These are phyloP conservation scores for Agroathelia rolfsii DNA, from an alignment of 1,284 basidiomycete species.

Conservation along the genomic window DNA sequence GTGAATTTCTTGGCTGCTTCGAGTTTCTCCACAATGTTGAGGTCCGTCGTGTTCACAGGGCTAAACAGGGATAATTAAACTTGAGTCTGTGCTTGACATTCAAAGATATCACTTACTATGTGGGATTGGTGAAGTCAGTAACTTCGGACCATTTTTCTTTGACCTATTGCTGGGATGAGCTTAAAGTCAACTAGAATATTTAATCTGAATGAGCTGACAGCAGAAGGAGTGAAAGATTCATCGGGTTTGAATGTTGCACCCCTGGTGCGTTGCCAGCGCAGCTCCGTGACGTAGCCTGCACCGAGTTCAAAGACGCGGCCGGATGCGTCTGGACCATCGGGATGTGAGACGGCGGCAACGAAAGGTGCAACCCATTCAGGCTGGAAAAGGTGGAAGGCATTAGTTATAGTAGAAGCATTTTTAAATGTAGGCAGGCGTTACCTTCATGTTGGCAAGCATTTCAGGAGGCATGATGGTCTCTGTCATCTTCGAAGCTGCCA, in stretches of 20 bases:
- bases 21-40: slow-evolving; percentile 60
- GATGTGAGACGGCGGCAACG: slow-evolving; percentile 70
- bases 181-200: slow-evolving; percentile 4
- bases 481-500: slow-evolving; percentile 91
- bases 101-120: slow-evolving; percentile 47
- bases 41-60: slow-evolving; percentile 62
- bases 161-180: slow-evolving; percentile 32
- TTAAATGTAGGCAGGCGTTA: slow-evolving; percentile 19
- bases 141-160: slow-evolving; percentile 78
- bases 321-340: slow-evolving; percentile 72
- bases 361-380: slow-evolving; percentile 94
- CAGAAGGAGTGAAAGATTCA: slow-evolving; percentile 86
- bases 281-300: slow-evolving; percentile 87
- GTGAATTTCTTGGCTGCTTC: slow-evolving; percentile 60
- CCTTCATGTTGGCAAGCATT: slow-evolving; percentile 84
- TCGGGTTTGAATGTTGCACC: slow-evolving; percentile 90
- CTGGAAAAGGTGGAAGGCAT: slow-evolving; percentile 23
- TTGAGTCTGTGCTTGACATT: no score
- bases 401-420: slow-evolving; percentile 4
- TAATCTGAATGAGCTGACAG: slow-evolving; percentile 40
- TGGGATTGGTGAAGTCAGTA: slow-evolving; percentile 70
- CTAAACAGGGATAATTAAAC: slow-evolving; percentile 22
- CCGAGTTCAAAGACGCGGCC: slow-evolving; percentile 93
- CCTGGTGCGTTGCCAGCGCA: slow-evolving; percentile 88
- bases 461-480: slow-evolving; percentile 96